Percentiles rank a stretch among this genome's conserved stretches.
phyloP scores from a whole-genome alignment of 1,139 yeast genomes.

The Pneumocystis sp. region DNA sequence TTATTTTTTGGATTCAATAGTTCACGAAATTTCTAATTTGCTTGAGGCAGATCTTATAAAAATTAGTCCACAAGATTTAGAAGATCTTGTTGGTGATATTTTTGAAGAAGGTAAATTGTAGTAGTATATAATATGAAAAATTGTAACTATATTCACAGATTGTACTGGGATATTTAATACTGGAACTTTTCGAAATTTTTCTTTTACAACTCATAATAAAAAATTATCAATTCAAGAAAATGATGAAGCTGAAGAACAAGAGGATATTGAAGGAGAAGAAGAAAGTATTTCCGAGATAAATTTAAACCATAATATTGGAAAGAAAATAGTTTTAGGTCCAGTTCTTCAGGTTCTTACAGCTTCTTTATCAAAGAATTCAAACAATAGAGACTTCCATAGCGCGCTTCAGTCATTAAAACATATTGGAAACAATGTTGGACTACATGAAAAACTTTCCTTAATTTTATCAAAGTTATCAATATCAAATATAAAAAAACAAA shows the following conservation, averaged over 20 bases:
- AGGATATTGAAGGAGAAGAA: background rate
- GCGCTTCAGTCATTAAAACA: background rate
- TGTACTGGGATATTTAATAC: background rate
- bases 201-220: background rate
- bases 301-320: background rate
- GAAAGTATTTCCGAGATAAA: background rate
- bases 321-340: background rate
- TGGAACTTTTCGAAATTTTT: background rate
- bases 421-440: background rate
- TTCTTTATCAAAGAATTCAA: background rate
- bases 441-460: background rate
- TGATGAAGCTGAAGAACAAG: background rate
- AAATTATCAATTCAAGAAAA: background rate
- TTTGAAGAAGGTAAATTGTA: background rate
- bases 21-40: background rate
- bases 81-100: background rate
- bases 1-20: background rate
- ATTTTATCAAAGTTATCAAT: background rate
- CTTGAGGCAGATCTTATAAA: constrained; percentile 1
- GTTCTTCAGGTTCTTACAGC: background rate
- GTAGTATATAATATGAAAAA: background rate
- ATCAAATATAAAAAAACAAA: background rate
- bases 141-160: background rate
- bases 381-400: background rate
- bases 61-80: constrained; percentile 1